Evolutionary conservation across 2,329 filamentous ascomycete species (phyloP).

Genomic region (Colletotrichum filicis): DNA sequence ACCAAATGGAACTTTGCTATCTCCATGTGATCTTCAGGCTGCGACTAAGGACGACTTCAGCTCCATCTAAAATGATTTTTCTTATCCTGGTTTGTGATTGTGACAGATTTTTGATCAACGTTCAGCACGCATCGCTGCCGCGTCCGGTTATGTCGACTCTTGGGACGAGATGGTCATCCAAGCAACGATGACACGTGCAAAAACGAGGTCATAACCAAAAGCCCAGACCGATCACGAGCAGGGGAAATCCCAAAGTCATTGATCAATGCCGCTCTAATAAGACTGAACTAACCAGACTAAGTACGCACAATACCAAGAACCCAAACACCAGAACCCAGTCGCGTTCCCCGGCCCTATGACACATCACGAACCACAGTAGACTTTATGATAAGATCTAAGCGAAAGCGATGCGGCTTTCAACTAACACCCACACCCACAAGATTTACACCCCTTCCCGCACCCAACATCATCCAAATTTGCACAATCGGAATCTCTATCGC

Average conservation of each 20-base stretch:
- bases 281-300: background rate
- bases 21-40: background rate
- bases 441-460: background rate
- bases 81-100: background rate
- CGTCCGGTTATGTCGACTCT: background rate
- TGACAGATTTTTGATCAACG: background rate
- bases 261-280: background rate
- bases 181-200: background rate
- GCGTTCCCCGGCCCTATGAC: background rate
- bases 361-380: fast-evolving
- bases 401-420: background rate
- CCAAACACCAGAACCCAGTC: background rate
- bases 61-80: background rate
- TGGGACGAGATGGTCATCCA: background rate
- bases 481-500: background rate
- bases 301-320: background rate
- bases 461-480: background rate
- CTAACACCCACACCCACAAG: background rate
- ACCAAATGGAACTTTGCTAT: background rate
- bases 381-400: background rate
- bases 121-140: background rate
- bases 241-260: background rate
- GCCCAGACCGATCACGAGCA: background rate
- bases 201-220: background rate
- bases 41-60: background rate